Base-by-base conservation (phyloP, 2,329 filamentous ascomycete genomes). In the Microcyclospora tardicrescens region DNA sequence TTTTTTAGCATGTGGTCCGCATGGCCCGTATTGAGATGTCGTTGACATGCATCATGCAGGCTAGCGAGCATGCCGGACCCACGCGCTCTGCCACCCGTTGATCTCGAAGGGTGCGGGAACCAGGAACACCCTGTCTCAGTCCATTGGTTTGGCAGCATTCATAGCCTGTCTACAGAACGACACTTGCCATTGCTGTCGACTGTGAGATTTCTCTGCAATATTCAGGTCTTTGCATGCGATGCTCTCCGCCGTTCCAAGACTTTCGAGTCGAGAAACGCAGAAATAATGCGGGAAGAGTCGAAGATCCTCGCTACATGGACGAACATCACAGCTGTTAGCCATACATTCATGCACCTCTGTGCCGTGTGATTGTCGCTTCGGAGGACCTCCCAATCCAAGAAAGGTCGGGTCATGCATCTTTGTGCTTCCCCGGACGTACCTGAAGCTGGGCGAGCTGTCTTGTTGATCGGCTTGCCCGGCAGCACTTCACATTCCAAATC, bases 191-290 rank as follows among this genome's bases (percentile, higher is more conserved):
- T 24, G 19, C 19, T 13, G n/a, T n/a, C n/a, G n/a, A 14, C 36
- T 15, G 10, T 19, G 29, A n/a, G n/a, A n/a, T n/a, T n/a, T n/a
- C n/a, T n/a, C 29, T 5, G 16, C 35, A 30, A 27, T 5, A n/a
- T 16, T 35, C 33, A 36, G 19, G 15, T 16, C 13, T 19, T 41
- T 28, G 35, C 37, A 27, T 38, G 32, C 10, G 34, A 34, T 16
- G 14, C 34, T 19, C 35, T 41, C 31, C 28, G 45, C 14, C 46
- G 40, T 31, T 52, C 50, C 12, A 54, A 34, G 19, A 51, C 40
- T 36, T 40, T 47, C 3, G 50, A 47, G 35, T 54, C 49, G 11
- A 54, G 42, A 12, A 54, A 43, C 2, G 44, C 38, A 10, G 51
- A 53, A 2, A 28, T 4, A 10, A 50, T 16, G 9, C 28, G 34